phyloP scores from a whole-genome alignment of 345 rosid species.

The Salix viminalis region DNA sequence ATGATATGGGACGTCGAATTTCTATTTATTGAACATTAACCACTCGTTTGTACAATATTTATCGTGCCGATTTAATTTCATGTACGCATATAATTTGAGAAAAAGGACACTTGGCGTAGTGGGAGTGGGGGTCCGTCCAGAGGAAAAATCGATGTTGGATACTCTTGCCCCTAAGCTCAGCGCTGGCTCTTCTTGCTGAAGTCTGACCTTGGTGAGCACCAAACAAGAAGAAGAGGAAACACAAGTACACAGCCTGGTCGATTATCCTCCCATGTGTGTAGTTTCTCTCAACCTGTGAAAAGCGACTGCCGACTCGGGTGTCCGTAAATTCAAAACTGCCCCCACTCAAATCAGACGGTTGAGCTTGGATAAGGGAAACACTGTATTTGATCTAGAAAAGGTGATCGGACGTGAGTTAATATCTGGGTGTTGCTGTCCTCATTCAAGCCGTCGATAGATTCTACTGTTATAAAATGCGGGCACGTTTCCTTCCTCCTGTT shows the following conservation, averaged over 20 bases:
- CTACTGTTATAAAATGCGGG: conserved; percentile 13
- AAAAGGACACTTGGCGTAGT: neutral
- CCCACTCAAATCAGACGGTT: conserved; percentile 11
- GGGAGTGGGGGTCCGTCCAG: neutral
- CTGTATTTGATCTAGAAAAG: neutral
- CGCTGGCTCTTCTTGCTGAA: neutral
- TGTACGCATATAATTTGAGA: neutral
- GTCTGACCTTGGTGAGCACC: no score
- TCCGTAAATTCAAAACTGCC: neutral
- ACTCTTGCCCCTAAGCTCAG: neutral
- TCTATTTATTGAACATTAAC: neutral
- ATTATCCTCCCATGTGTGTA: neutral
- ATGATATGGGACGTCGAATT: neutral
- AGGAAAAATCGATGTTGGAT: neutral
- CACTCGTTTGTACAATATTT: neutral
- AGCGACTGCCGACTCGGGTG: neutral
- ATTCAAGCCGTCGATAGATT: conserved; percentile 24
- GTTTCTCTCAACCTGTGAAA: neutral
- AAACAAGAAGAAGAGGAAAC: neutral
- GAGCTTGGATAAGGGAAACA: neutral
- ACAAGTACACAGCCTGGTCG: no score
- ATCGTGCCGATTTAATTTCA: no score
- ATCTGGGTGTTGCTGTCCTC: conserved; percentile 30
- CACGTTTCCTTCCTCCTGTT: conserved; percentile 16
- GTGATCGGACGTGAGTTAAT: conserved; percentile 2